A percentile compares a stretch with the other conserved stretches of the same genome.
These are phyloP conservation scores for Serendipita sp. DNA, from an alignment of 768 basidiomycete species.

Conservation along the genomic window DNA sequence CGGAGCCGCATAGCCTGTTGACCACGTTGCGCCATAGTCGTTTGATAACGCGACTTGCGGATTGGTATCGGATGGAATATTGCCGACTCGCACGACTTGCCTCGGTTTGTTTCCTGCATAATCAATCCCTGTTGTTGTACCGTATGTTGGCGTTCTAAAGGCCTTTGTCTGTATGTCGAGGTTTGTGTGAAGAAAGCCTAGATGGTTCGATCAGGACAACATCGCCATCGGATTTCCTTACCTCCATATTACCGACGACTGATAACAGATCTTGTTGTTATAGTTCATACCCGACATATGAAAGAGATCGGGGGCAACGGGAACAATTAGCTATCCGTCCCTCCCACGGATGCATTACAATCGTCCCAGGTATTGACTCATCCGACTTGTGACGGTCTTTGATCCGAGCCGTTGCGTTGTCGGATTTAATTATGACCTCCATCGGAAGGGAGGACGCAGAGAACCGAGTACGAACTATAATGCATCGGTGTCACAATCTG, in stretches of 20 bases:
- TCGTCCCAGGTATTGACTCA: too few species aligned
- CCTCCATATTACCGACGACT: conserved; percentile 40
- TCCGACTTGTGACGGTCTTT: too few species aligned
- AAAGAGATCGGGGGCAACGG: too few species aligned
- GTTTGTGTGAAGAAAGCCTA: conserved; percentile 34
- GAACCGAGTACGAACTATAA: too few species aligned
- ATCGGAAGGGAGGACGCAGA: too few species aligned
- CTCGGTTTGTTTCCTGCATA: conserved; percentile 37
- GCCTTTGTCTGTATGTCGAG: conserved; percentile 25
- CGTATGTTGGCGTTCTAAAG: conserved; percentile 33
- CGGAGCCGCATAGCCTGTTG: conserved; percentile 6
- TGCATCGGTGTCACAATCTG: too few species aligned
- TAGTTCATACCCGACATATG: too few species aligned
- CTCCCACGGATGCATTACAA: too few species aligned
- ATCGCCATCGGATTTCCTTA: conserved; percentile 13
- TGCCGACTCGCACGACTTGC: conserved; percentile 28
- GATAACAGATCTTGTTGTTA: conserved; percentile 26
- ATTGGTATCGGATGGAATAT: conserved; percentile 16
- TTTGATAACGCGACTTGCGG: conserved; percentile 44
- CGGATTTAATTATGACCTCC: too few species aligned
- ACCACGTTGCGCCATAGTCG: conserved; percentile 40
- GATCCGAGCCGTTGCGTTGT: too few species aligned
- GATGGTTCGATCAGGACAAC: neutral
- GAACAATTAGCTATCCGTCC: too few species aligned
- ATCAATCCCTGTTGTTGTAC: conserved; percentile 29